A percentile compares a stretch with the other conserved stretches of the same genome.
Evolutionary conservation across 805 yeast species (phyloP).

Genomic region (Osmozyma mogii): DNA sequence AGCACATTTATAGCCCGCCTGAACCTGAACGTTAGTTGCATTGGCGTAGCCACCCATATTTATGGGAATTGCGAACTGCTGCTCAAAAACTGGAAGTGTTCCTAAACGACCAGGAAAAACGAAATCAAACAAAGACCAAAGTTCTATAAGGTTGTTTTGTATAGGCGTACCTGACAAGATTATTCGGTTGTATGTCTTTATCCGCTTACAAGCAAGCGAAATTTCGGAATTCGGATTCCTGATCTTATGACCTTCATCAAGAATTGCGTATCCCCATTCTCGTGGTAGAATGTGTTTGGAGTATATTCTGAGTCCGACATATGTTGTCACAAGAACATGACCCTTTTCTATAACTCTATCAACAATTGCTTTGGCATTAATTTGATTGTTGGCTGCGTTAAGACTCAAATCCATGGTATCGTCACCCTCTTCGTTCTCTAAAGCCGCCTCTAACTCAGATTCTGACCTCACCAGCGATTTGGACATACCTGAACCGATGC

Average conservation of each 20-base stretch:
- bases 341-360: conserved; percentile 59
- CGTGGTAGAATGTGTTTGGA: conserved; percentile 53
- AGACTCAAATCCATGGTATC: conserved; percentile 6
- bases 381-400: conserved; percentile 22
- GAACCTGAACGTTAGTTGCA: conserved; percentile 92
- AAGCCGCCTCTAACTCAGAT: conserved; percentile 42
- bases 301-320: conserved; percentile 75
- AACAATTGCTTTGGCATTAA: conserved; percentile 41
- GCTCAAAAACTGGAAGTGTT: conserved; percentile 89
- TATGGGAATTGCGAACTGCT: conserved; percentile 86
- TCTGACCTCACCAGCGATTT: conserved; percentile 22
- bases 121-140: conserved; percentile 95
- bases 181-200: conserved; percentile 77
- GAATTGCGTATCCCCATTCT: conserved; percentile 82
- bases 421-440: conserved; percentile 33
- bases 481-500: conserved; percentile 84
- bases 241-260: conserved; percentile 96
- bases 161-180: conserved; percentile 95
- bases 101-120: conserved; percentile 93
- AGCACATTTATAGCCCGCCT: conserved; percentile 94
- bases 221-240: conserved; percentile 90
- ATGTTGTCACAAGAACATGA: conserved; percentile 83
- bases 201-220: conserved; percentile 74
- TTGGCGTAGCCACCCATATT: conserved; percentile 98
- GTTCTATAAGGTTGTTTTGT: conserved; percentile 83